These are phyloP conservation scores for Phaseolus coccineus DNA, from an alignment of 331 rosid genomes.

Conservation along the genomic window DNA sequence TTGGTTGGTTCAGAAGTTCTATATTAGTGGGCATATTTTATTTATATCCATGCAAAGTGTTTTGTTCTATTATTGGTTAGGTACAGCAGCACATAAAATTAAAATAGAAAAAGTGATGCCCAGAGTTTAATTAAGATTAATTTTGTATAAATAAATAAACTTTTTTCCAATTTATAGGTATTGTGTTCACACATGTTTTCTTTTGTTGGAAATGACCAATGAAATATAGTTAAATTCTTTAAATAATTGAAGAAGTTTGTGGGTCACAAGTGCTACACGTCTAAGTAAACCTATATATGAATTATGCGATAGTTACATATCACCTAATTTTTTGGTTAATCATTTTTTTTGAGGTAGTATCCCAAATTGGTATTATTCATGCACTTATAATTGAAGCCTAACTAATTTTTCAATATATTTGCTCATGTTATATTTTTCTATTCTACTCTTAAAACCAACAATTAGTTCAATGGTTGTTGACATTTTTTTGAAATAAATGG, in stretches of 20 bases:
- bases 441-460: neutral
- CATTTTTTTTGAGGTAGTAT: neutral
- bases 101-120: neutral
- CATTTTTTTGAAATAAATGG: neutral
- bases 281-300: neutral
- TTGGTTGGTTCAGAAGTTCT: slow-evolving; percentile 14
- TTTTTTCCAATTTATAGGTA: neutral
- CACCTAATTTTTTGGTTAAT: slow-evolving; percentile 32
- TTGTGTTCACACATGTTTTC: neutral
- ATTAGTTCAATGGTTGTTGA: neutral
- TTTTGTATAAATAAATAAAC: neutral
- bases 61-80: slow-evolving; percentile 38
- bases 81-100: neutral
- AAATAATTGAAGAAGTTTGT: neutral
- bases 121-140: slow-evolving; percentile 8
- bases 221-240: slow-evolving; percentile 2
- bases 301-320: slow-evolving; percentile 25
- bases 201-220: neutral
- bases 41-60: slow-evolving; percentile 11
- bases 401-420: neutral
- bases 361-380: neutral
- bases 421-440: neutral
- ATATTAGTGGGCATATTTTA: slow-evolving; percentile 21
- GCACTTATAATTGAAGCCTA: neutral
- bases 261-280: neutral